Evolutionary conservation across 495 filamentous ascomycete species (phyloP), one percentile per base, ranked within the genome.

Genomic region (Ramalina intermedia): DNA sequence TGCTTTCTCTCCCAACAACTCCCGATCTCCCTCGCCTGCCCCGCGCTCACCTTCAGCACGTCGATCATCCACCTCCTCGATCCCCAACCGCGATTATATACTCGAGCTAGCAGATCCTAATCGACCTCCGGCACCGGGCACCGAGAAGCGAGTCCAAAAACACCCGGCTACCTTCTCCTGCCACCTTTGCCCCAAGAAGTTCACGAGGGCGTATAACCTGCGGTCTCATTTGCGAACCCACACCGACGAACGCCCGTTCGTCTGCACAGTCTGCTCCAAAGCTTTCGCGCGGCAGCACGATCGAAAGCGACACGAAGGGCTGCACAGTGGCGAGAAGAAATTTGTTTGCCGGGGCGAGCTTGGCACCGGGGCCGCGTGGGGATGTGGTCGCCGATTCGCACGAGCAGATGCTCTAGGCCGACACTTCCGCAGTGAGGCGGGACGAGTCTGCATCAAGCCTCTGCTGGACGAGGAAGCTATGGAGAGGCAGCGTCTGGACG

Each of bases 371-470:
- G 79, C 78, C 6, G 76, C 79, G 48, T 98, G 91, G 91, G 91
- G 91, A 41, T 98, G 91, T 57, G 86, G 86, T 12, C 81, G 91
- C 24, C 75, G 88, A 9, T 98, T 98, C 62, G 91, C 91, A 1
- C 86, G 91, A 47, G 91, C 91, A 7, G 91, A 98, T 64, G 91
- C 93, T 2, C 70, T 98, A 2, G 91, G 91, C 14, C 79, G 91
- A n/a, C 91, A 98, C 63, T 98, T 98, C 74, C 74, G 91, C 43
- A 90, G 85, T 12, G 91, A 98, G 67, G 93, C 91, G 2, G 91
- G 91, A 9, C 78, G 91, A 5, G 84, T 94, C 39, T 98, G 91
- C 62, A 98, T 98, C 64, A 94, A 93, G 55, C 87, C 91, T 4
- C 70, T 98, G 3, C 72, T 96, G 8, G 93, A 56, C 24, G 57